Evolutionary conservation across 2,329 filamentous ascomycete genomes (phyloP).

Genomic region (Calonectria fujianensis): DNA sequence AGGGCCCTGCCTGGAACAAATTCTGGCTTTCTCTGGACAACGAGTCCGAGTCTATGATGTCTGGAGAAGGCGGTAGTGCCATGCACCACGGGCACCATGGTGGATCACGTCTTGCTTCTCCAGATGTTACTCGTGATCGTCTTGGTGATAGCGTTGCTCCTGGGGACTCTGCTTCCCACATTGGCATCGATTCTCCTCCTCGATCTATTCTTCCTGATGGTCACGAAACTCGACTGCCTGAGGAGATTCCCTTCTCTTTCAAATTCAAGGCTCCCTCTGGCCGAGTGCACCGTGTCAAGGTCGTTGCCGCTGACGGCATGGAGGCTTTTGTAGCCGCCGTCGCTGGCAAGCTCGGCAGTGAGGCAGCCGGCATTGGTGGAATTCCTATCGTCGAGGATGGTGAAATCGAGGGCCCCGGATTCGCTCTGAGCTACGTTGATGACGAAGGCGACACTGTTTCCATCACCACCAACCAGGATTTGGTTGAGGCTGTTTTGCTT

Average conservation of each 20-base stretch:
- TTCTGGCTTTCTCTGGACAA: slow-evolving; percentile 98
- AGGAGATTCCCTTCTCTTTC: slow-evolving; percentile 92
- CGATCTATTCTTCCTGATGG: slow-evolving; percentile 75
- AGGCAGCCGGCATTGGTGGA: slow-evolving; percentile 90
- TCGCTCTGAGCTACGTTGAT: slow-evolving; percentile 95
- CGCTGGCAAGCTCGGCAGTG: slow-evolving; percentile 87
- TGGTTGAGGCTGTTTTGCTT: slow-evolving; percentile 91
- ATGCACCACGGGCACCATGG: slow-evolving; percentile 79
- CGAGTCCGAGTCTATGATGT: slow-evolving; percentile 97
- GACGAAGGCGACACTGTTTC: slow-evolving; percentile 98
- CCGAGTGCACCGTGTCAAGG: slow-evolving; percentile 93
- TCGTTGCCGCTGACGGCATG: slow-evolving; percentile 87
- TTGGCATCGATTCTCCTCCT: slow-evolving; percentile 85
- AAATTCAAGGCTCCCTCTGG: slow-evolving; percentile 99
- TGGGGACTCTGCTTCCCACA: slow-evolving; percentile 95
- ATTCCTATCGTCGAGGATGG: slow-evolving; percentile 86
- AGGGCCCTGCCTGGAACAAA: slow-evolving; percentile 99
- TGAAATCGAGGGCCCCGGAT: slow-evolving; percentile 84
- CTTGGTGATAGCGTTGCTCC: slow-evolving; percentile 90
- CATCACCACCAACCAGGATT: slow-evolving; percentile 95
- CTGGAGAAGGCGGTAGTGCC: slow-evolving; percentile 89
- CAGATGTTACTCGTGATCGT: slow-evolving; percentile 83
- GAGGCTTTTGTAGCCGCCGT: slow-evolving; percentile 86
- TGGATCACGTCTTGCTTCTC: slow-evolving; percentile 85
- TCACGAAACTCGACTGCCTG: slow-evolving; percentile 71